Percentiles rank a stretch among this genome's conserved stretches.
Evolutionary conservation across 495 filamentous ascomycete species (phyloP).

Genomic region (Trypethelium eluteriae): DNA sequence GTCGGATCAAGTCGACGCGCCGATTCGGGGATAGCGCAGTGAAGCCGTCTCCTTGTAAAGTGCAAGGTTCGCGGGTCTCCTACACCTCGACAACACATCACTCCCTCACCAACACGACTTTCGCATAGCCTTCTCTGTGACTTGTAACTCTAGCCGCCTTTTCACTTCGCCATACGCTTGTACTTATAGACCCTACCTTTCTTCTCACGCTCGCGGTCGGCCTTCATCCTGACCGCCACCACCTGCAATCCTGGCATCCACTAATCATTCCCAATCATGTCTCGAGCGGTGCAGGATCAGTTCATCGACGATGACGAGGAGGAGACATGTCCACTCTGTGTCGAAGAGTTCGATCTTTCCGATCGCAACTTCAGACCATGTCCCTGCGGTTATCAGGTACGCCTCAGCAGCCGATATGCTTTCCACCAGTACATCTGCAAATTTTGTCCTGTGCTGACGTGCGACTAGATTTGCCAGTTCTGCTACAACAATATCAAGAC

Average conservation of each 20-base stretch:
- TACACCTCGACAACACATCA: conserved; percentile 1
- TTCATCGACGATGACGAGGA: conserved; percentile 98
- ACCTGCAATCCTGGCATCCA: conserved; percentile 18
- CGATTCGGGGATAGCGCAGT: conserved; percentile 11
- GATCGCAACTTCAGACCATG: conserved; percentile 97
- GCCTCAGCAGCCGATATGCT: conserved; percentile 19
- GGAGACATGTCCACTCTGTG: conserved; percentile 71
- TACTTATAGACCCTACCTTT: conserved; percentile 16
- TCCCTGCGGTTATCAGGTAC: conserved; percentile 95
- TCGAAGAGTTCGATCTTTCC: conserved; percentile 96
- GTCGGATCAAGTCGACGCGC: conserved; percentile 1
- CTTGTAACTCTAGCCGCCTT: not conserved
- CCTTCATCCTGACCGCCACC: conserved; percentile 20
- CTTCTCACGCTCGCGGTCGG: conserved; percentile 24
- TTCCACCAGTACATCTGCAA: not conserved
- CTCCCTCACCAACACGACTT: conserved; percentile 8
- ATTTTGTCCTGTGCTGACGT: not conserved
- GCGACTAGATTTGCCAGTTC: conserved; percentile 89
- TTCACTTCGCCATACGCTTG: not conserved
- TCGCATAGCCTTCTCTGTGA: not conserved
- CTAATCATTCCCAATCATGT: conserved; percentile 36
- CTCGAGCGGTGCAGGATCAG: conserved; percentile 75
- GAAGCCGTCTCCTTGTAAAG: not conserved
- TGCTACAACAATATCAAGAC: conserved; percentile 98
- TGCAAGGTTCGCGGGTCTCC: conserved; percentile 7